Evolutionary conservation across 2,329 filamentous ascomycete species (phyloP).

Genomic region (Nannizzia gypsea): DNA sequence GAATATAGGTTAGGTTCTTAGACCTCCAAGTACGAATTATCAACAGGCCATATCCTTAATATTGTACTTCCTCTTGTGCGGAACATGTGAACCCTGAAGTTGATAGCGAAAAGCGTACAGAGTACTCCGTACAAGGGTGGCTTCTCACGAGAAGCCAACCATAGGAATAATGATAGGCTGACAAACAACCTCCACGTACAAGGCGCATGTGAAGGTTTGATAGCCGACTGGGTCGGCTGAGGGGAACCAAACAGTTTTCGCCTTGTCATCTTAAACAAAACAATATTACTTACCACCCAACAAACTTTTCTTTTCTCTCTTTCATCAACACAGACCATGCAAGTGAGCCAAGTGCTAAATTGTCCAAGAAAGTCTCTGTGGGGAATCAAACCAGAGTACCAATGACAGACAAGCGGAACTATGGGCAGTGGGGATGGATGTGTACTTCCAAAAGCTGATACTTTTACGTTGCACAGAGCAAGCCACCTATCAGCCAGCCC

Average conservation of each 20-base stretch:
- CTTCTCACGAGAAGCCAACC: neutral
- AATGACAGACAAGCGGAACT: neutral
- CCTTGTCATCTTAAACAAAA: neutral
- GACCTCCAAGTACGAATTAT: neutral
- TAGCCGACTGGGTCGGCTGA: neutral
- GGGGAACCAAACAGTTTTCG: neutral
- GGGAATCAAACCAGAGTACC: neutral
- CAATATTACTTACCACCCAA: neutral
- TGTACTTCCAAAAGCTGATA: neutral
- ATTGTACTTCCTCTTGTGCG: neutral
- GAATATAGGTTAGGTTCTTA: neutral
- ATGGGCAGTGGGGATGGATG: neutral
- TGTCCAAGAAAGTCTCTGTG: neutral
- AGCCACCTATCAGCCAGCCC: slow-evolving; percentile 1
- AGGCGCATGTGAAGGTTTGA: neutral
- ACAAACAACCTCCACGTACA: neutral
- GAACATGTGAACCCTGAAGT: no score
- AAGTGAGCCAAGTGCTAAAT: neutral
- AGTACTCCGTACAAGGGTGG: neutral
- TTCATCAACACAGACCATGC: neutral
- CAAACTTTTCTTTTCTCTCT: neutral
- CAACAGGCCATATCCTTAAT: neutral
- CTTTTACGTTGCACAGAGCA: neutral
- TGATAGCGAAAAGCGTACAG: no score
- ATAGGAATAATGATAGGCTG: neutral